phyloP scores from a whole-genome alignment of 2,329 filamentous ascomycete species.

The Neonectria faginata region DNA sequence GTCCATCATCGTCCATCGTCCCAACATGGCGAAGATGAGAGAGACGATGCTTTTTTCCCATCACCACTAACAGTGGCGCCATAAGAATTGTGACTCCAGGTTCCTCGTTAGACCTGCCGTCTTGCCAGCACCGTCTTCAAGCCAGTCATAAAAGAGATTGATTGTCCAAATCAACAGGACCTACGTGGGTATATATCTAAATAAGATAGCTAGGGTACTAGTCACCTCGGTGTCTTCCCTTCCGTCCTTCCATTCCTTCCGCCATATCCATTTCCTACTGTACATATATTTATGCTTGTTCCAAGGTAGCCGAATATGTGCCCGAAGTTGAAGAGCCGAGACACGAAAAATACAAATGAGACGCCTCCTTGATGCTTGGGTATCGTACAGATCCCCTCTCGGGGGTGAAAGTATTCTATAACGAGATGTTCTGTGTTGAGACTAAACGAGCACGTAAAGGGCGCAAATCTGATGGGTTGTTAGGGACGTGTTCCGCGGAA shows the following conservation, averaged over 20 bases:
- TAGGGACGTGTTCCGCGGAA: conserved; percentile 25
- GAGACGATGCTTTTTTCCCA: no score
- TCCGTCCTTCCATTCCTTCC: not conserved
- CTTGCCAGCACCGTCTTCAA: not conserved
- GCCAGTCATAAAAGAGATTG: not conserved
- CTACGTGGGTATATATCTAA: conserved; percentile 36
- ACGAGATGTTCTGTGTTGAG: not conserved
- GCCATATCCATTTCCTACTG: conserved; percentile 16
- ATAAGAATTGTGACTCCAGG: no score
- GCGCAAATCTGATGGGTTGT: conserved; percentile 60
- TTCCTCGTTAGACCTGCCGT: not conserved
- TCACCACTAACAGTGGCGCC: not conserved
- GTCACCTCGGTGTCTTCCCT: not conserved
- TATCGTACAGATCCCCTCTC: conserved; percentile 14
- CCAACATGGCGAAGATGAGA: not conserved
- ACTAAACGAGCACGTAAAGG: conserved; percentile 63
- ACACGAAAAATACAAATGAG: not conserved
- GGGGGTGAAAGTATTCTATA: conserved; percentile 2
- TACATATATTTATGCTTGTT: conserved; percentile 9
- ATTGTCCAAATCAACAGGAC: conserved; percentile 19
- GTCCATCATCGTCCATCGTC: not conserved
- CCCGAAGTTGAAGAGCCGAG: not conserved
- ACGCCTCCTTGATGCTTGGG: not conserved
- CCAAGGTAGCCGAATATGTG: not conserved
- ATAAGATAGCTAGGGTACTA: conserved; percentile 13